These are phyloP conservation scores for Aspergillus piperis DNA, from an alignment of 2,329 filamentous ascomycete genomes.

Conservation along the genomic window DNA sequence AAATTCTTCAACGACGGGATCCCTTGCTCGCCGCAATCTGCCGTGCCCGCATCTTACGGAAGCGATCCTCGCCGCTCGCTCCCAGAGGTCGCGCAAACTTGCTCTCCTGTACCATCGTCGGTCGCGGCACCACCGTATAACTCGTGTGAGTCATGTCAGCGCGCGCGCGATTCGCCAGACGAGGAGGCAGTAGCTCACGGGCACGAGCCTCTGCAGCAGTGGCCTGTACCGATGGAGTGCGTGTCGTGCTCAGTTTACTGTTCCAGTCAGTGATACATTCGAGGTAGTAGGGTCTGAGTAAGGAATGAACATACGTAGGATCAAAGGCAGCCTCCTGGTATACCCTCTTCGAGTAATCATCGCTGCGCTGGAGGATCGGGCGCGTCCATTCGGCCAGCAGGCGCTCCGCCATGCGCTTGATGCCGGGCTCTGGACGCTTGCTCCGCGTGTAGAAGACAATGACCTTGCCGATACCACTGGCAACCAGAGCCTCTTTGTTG, in stretches of 20 bases:
- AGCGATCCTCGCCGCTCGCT: slow-evolving; percentile 50
- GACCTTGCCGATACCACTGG: slow-evolving; percentile 93
- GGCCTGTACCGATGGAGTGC: slow-evolving; percentile 37
- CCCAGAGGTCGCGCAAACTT: slow-evolving; percentile 50
- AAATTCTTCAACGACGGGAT: slow-evolving; percentile 36
- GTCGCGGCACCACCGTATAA: slow-evolving; percentile 65
- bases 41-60: slow-evolving; percentile 52
- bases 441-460: slow-evolving; percentile 96
- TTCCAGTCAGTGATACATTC: neutral
- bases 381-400: slow-evolving; percentile 95
- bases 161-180: slow-evolving; percentile 59
- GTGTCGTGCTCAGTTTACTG: slow-evolving; percentile 40
- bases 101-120: slow-evolving; percentile 50
- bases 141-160: slow-evolving; percentile 60
- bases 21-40: slow-evolving; percentile 46
- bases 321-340: slow-evolving; percentile 62
- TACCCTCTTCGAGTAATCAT: slow-evolving; percentile 86
- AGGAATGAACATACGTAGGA: slow-evolving; percentile 47
- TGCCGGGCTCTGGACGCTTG: slow-evolving; percentile 80
- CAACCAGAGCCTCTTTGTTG: slow-evolving; percentile 84
- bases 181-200: slow-evolving; percentile 55
- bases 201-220: slow-evolving; percentile 54
- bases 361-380: slow-evolving; percentile 87
- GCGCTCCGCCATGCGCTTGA: slow-evolving; percentile 91
- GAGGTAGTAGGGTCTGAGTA: neutral